Conservation (phyloP, 1,284 basidiomycete genomes). For the Sutorius eximius region DNA sequence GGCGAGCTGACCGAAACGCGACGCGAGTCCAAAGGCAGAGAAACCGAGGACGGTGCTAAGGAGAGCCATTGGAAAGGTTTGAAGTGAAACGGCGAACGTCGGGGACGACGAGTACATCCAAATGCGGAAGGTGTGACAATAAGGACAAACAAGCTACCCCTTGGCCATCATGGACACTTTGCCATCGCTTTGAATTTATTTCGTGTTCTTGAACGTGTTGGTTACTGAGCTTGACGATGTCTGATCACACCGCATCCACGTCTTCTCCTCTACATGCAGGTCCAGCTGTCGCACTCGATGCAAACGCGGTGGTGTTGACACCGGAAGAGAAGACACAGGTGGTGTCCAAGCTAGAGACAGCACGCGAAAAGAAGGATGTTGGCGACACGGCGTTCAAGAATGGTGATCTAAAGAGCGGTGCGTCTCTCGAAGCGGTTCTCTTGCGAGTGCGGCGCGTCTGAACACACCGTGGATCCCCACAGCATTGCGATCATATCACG, state of each 20-base stretch:
- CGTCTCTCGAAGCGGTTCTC: constrained; percentile 19
- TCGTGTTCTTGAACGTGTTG: not conserved
- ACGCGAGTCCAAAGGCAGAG: constrained; percentile 74
- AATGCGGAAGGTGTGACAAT: constrained; percentile 18
- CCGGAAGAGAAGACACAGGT: constrained; percentile 30
- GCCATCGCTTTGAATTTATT: not conserved
- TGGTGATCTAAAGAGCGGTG: constrained; percentile 63
- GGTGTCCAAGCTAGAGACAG: constrained; percentile 54
- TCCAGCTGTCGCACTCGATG: constrained; percentile 19
- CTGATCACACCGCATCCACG: constrained; percentile 3
- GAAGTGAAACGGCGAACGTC: constrained; percentile 14
- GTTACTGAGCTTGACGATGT: constrained; percentile 14
- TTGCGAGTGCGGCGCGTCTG: constrained; percentile 6
- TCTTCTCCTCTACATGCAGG: not conserved
- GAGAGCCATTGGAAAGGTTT: constrained; percentile 55
- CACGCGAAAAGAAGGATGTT: constrained; percentile 67
- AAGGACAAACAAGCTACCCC: constrained; percentile 27
- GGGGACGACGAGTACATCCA: constrained; percentile 5
- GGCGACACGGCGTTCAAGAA: constrained; percentile 75
- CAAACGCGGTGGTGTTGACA: constrained; percentile 22
- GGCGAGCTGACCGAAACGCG: constrained; percentile 78
- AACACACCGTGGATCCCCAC: constrained; percentile 6
- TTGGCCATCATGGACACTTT: not conserved
- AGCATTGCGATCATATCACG: constrained; percentile 68
- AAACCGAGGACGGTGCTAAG: constrained; percentile 75